These are phyloP conservation scores for Wickerhamiella sergipiensis DNA, from an alignment of 805 yeast genomes.

Conservation along the genomic window DNA sequence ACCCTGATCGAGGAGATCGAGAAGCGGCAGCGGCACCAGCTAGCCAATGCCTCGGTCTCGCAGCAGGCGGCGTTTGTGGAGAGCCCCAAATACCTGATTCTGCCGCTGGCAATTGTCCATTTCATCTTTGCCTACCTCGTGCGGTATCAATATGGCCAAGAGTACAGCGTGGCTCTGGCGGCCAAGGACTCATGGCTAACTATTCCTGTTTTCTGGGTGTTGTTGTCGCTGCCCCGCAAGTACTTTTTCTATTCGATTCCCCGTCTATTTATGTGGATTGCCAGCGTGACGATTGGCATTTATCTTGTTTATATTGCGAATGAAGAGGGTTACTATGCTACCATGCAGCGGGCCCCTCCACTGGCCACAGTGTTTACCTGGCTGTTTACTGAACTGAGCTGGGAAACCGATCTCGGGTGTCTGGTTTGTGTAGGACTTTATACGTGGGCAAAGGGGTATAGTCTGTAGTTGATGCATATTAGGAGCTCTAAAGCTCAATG, in stretches of 20 bases:
- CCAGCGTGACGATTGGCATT: conserved; percentile 21
- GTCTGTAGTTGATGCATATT: conserved; percentile 2
- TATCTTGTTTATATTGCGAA: conserved; percentile 24
- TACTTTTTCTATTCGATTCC: conserved; percentile 1
- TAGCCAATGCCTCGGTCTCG: not conserved
- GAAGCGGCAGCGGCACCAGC: not conserved
- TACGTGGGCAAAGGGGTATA: conserved; percentile 13
- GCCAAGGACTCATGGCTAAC: conserved; percentile 15
- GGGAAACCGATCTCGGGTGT: conserved; percentile 21
- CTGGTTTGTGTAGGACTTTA: conserved; percentile 18
- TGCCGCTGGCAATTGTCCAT: conserved; percentile 25
- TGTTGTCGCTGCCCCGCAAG: conserved; percentile 20
- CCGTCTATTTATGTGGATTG: conserved; percentile 15
- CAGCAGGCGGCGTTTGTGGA: not conserved
- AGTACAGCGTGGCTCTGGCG: conserved; percentile 7
- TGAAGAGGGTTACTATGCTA: conserved; percentile 26
- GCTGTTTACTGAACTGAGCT: conserved; percentile 28
- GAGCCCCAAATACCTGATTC: not conserved
- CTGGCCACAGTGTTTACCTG: conserved; percentile 30
- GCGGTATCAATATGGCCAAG: conserved; percentile 25
- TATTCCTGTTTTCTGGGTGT: conserved; percentile 21
- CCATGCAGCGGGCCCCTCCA: conserved; percentile 29
- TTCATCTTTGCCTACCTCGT: conserved; percentile 25
- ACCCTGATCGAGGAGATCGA: conserved; percentile 12
- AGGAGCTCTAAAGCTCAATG: not conserved